Conservation (phyloP, 805 yeast genomes). For the Myxozyma melibiosi region DNA sequence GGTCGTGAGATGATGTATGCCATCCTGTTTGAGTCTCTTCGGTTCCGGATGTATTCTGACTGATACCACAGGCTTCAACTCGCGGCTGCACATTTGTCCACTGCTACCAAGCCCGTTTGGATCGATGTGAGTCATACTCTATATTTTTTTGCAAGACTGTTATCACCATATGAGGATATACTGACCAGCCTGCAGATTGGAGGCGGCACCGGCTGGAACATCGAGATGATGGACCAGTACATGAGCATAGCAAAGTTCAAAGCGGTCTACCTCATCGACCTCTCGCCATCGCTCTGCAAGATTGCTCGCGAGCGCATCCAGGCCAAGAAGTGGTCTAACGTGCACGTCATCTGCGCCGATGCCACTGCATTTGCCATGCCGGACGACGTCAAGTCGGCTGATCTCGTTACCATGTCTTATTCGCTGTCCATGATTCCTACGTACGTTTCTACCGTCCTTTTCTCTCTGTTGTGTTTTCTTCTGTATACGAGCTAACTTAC, state of each 20-base stretch:
- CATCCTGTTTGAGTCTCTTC: slow-evolving; percentile 36
- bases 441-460: slow-evolving; percentile 45
- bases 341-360: slow-evolving; percentile 69
- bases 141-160: no score
- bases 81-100: slow-evolving; percentile 13
- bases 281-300: slow-evolving; percentile 74
- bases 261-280: slow-evolving; percentile 71
- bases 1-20: slow-evolving; percentile 68
- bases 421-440: slow-evolving; percentile 85
- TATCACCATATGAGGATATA: neutral
- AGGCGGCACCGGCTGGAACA: slow-evolving; percentile 84
- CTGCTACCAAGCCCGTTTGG: slow-evolving; percentile 61
- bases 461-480: neutral
- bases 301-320: slow-evolving; percentile 65
- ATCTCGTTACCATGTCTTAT: slow-evolving; percentile 75
- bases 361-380: slow-evolving; percentile 70
- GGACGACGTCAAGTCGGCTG: slow-evolving; percentile 48
- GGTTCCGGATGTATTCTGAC: neutral
- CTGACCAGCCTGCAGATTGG: slow-evolving; percentile 50
- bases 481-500: neutral
- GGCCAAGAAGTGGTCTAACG: slow-evolving; percentile 56
- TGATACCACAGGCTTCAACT: slow-evolving; percentile 17
- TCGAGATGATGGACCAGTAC: slow-evolving; percentile 65
- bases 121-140: slow-evolving; percentile 48
- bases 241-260: slow-evolving; percentile 55